Base-by-base conservation (phyloP, 1,139 yeast genomes). In the Pneumocystis murina region DNA sequence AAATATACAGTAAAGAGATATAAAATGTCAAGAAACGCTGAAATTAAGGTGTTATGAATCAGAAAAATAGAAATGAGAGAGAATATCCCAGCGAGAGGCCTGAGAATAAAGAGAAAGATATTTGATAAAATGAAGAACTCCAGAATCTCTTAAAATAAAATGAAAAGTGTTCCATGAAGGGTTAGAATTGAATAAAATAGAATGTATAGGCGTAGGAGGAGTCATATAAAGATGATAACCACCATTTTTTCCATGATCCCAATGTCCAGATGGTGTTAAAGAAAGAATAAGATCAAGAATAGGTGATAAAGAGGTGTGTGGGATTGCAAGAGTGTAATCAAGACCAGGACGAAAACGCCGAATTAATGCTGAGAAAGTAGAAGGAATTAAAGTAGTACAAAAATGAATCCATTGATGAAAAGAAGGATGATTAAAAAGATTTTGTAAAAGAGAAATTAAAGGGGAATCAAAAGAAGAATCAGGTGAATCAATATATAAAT, bases 291-390 rank as follows among this genome's bases (percentile, higher is more conserved):
- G 63, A 36, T 68, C 70, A n/a, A 66, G 60, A 8, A 67, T 67
- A 3, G 68, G 68, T 17, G 61, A 65, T 5, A 68, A 69, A 59
- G 78, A 76, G 59, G 82, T 85, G 4, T 85, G 78, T 12, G 87
- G 81, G 0, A 97, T 88, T 0, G 98, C 98, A 62, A 94, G 78
- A 3, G 92, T 91, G 73, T 88, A 94, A 74, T 94, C 99, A 55
- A 83, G 84, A 1, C 97, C 98, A 0, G 97, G 98, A 69, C 98
- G 82, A 76, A 94, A 94, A 68, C 97, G 78, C 71, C 99, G 82
- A 1, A 86, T 80, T 57, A 90, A 72, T 1, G 87, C 76, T 69
- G 86, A 87, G 66, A 87, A 88, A 59, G 85, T 80, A 10, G 83
- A 77, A 8, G 87, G 83, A 2, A 80, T 76, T 64, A 90, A 72